Conservation (phyloP, 257 asterid genomes). For the Nicotiana benthamiana region DNA sequence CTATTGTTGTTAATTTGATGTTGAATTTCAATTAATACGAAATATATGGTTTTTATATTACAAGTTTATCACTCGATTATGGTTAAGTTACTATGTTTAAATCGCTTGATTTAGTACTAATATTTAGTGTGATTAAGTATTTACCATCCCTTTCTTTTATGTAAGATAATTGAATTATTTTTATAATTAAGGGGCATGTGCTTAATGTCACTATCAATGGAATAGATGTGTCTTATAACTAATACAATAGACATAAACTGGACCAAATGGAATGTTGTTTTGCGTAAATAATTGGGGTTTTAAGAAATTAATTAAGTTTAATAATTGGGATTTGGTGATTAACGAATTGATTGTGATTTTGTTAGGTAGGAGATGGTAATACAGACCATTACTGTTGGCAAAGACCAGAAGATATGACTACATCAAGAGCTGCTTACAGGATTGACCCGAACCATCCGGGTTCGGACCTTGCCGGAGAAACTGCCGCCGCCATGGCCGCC, state of each 20-base stretch:
- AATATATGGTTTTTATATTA: no score
- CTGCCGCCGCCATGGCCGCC: conserved; percentile 98
- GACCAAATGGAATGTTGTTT: neutral
- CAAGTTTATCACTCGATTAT: no score
- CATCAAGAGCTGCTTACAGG: conserved; percentile 70
- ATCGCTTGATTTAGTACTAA: neutral
- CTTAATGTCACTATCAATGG: neutral
- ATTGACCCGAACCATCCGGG: conserved; percentile 79
- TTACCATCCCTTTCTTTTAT: neutral
- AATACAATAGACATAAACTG: neutral
- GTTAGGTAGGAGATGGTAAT: conserved; percentile 88
- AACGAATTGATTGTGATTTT: neutral
- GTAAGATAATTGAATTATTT: neutral
- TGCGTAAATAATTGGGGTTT: neutral
- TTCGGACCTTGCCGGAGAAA: conserved; percentile 93
- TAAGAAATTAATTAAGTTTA: neutral
- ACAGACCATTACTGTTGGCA: conserved; percentile 97
- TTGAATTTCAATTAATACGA: no score
- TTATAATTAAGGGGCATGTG: neutral
- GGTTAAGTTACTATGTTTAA: no score
- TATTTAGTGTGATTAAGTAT: neutral
- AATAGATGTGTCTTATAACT: neutral
- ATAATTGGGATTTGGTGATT: conserved; percentile 4
- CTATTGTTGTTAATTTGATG: no score
- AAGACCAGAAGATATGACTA: conserved; percentile 93